Evolutionary conservation across 306 rosid genomes (phyloP).

Genomic region (Medicago lupulina): DNA sequence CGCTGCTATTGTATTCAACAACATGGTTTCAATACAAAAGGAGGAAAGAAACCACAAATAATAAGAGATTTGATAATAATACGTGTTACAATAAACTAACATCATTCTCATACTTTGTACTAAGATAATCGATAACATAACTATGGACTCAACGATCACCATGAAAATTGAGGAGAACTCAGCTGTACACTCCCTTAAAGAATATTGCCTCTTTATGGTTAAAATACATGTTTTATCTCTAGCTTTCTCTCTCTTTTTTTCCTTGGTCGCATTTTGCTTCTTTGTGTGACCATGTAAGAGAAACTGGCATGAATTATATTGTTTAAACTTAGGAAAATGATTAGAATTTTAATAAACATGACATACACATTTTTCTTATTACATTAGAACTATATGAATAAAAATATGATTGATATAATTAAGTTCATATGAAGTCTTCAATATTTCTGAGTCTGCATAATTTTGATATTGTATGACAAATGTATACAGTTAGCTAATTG

Average conservation of each 20-base stretch:
- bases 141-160: conserved; percentile 19
- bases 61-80: too few species aligned
- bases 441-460: background rate
- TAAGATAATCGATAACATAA: background rate
- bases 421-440: too few species aligned
- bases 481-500: background rate
- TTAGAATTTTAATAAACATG: too few species aligned
- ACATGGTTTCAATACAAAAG: too few species aligned
- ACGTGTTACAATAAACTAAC: too few species aligned
- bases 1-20: too few species aligned
- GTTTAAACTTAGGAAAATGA: too few species aligned
- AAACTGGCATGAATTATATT: background rate
- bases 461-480: background rate
- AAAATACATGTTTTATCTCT: background rate
- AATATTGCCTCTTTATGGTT: background rate
- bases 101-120: too few species aligned
- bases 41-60: too few species aligned
- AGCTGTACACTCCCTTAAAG: background rate
- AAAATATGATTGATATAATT: too few species aligned
- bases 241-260: background rate
- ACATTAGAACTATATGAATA: too few species aligned
- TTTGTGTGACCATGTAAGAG: background rate
- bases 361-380: background rate
- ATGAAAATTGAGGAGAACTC: conserved; percentile 31
- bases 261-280: background rate